Conservation (phyloP, 768 basidiomycete genomes). For the Pulveroboletus ravenelii region DNA sequence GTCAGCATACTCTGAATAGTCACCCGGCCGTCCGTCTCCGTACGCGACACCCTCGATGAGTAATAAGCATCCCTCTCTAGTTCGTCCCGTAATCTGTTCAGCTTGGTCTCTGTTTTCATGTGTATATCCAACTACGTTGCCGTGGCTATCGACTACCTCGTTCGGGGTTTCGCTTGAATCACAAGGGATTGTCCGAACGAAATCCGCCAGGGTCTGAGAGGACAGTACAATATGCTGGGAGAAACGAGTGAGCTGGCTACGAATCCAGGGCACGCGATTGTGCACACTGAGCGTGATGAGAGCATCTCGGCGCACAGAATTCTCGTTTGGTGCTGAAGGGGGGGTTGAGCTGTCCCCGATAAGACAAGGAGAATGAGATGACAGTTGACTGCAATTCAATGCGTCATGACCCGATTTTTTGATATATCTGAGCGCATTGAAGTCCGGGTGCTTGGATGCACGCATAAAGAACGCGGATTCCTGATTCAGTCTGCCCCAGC, state of each 20-base stretch:
- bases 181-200: slow-evolving; percentile 59
- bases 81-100: not conserved
- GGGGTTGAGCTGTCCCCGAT: not conserved
- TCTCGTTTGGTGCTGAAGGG: not conserved
- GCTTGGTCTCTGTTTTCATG: slow-evolving; percentile 9
- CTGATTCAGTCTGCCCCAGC: slow-evolving; percentile 39
- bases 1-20: slow-evolving; percentile 53
- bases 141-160: slow-evolving; percentile 36
- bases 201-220: slow-evolving; percentile 66
- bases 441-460: slow-evolving; percentile 59
- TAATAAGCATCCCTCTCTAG: slow-evolving; percentile 43
- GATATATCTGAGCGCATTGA: slow-evolving; percentile 45
- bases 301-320: slow-evolving; percentile 31
- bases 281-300: slow-evolving; percentile 59
- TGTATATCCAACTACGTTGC: slow-evolving; percentile 32
- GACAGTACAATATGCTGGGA: slow-evolving; percentile 68
- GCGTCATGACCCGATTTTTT: slow-evolving; percentile 35
- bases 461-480: slow-evolving; percentile 61
- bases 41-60: slow-evolving; percentile 59
- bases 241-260: slow-evolving; percentile 51
- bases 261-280: slow-evolving; percentile 56
- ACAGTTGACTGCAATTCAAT: not conserved
- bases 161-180: slow-evolving; percentile 48
- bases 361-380: not conserved
- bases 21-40: slow-evolving; percentile 45